Percentiles rank a stretch among this genome's conserved stretches.
Evolutionary conservation across 2,329 filamentous ascomycete species (phyloP).

Genomic region (Calonectria honghensis): DNA sequence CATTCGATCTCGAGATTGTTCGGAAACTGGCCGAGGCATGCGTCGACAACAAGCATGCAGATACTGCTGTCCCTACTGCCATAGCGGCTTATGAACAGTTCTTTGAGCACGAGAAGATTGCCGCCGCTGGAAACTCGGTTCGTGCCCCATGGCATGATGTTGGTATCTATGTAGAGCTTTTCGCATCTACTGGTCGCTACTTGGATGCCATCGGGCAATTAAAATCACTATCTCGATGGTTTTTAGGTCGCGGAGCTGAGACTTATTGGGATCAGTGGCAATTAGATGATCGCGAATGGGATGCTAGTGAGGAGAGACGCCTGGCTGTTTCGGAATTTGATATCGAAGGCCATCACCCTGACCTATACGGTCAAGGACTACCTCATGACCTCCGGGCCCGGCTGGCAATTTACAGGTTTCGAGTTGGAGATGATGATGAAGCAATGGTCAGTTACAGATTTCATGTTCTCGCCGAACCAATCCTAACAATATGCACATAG

Average conservation of each 20-base stretch:
- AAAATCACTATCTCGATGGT: slow-evolving; percentile 85
- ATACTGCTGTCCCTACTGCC: slow-evolving; percentile 61
- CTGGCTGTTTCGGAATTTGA: slow-evolving; percentile 76
- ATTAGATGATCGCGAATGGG: slow-evolving; percentile 92
- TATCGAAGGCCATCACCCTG: slow-evolving; percentile 69
- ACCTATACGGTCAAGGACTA: slow-evolving; percentile 82
- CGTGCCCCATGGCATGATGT: slow-evolving; percentile 85
- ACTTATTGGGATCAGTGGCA: slow-evolving; percentile 83
- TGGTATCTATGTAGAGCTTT: slow-evolving; percentile 89
- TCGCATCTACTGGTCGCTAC: slow-evolving; percentile 78
- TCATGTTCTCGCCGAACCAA: slow-evolving; percentile 9
- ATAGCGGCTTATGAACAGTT: slow-evolving; percentile 69
- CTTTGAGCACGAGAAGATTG: slow-evolving; percentile 64
- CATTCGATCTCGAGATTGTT: slow-evolving; percentile 73
- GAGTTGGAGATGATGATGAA: slow-evolving; percentile 80
- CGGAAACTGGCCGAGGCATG: slow-evolving; percentile 75
- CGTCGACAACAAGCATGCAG: slow-evolving; percentile 70
- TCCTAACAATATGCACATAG: slow-evolving; percentile 60
- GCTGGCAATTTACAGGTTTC: slow-evolving; percentile 88
- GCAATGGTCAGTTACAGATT: slow-evolving; percentile 76
- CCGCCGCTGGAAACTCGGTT: slow-evolving; percentile 58
- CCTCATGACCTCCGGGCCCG: slow-evolving; percentile 90
- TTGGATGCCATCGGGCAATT: slow-evolving; percentile 80
- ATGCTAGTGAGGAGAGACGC: slow-evolving; percentile 82
- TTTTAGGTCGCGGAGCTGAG: slow-evolving; percentile 85